Base-by-base conservation (phyloP, 1,284 basidiomycete species). In the Cerrena zonata region DNA sequence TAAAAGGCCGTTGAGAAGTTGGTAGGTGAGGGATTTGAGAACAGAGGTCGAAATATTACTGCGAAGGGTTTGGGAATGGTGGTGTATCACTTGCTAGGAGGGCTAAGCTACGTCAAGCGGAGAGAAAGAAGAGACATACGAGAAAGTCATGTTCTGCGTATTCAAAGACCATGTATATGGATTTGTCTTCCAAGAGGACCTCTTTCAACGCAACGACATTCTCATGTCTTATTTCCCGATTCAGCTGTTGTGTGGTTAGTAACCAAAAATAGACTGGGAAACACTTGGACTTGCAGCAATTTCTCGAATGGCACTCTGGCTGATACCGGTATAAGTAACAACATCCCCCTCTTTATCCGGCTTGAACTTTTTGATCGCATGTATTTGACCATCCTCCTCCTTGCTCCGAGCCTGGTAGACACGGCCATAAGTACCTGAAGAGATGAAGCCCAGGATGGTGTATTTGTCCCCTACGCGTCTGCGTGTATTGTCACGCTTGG, bases 311-410 rank as follows among this genome's bases (percentile, higher is more conserved):
- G 94, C 96, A 68, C 91, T 94, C 72, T 98, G 96, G 63, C 91
- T 95, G 63, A 99, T 95, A 3, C 96, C 96, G 5, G 94, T 96
- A 66, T 97, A 99, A 1, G 90, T 91, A 47, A 88, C 72, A 2
- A 91, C 84, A 63, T 96, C 94, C 27, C 93, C 93, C 70, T 96
- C 94, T 67, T 98, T 98, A 75, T 99, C 96, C 0, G 95, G 94
- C 67, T 99, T 99, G 76, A 99, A 99, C 69, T 99, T 99, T 74
- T 99, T 99, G 73, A 99, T 98, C 3, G 95, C 96, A 62, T 93
- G 89, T 45, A 95, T 77, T 51, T 73, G 75, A 1, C 75, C 81
- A 40, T 86, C 84, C 10, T 74, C 72, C 1, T 81, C 86, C 27
- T 81, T 75, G 55, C 87, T 86, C 54, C 89, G 80, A 0, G 94